Conservation (phyloP, 1,284 basidiomycete species). For the Thelephora terrestris region DNA sequence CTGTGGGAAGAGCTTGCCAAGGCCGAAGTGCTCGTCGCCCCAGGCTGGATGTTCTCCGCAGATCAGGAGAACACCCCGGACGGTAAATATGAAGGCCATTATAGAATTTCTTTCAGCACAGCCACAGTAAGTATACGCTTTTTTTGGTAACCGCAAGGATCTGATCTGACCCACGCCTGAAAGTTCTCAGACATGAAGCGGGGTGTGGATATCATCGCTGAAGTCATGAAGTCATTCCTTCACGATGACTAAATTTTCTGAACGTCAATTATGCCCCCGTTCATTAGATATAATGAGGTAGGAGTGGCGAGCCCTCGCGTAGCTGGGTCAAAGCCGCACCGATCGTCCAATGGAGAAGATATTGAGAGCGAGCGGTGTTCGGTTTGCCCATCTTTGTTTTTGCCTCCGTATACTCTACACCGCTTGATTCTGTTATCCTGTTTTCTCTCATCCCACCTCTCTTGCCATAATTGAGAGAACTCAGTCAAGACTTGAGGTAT, state of each 20-base stretch:
- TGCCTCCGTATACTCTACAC: too few relatives aligned
- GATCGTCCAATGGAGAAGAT: too few relatives aligned
- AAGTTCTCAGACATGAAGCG: conserved; percentile 21
- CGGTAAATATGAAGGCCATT: conserved; percentile 37
- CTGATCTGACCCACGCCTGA: background rate
- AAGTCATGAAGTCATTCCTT: conserved; percentile 23
- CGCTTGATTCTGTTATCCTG: too few relatives aligned
- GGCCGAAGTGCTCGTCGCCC: conserved; percentile 47
- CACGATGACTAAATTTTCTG: background rate
- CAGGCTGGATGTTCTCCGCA: conserved; percentile 50
- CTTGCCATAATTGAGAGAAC: too few relatives aligned
- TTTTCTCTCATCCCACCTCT: too few relatives aligned
- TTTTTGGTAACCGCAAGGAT: background rate
- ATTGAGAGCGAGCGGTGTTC: too few relatives aligned
- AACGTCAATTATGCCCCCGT: too few relatives aligned
- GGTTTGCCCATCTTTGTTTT: too few relatives aligned
- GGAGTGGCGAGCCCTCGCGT: too few relatives aligned
- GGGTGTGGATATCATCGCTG: conserved; percentile 20
- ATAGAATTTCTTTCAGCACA: conserved; percentile 54
- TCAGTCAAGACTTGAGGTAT: too few relatives aligned
- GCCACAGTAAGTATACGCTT: conserved; percentile 31
- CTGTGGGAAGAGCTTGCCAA: conserved; percentile 50
- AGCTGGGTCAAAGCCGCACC: too few relatives aligned
- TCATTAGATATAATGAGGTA: too few relatives aligned
- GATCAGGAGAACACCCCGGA: conserved; percentile 21